phyloP scores from a whole-genome alignment of 2,329 filamentous ascomycete genomes.

The Cryphonectria parasitica region DNA sequence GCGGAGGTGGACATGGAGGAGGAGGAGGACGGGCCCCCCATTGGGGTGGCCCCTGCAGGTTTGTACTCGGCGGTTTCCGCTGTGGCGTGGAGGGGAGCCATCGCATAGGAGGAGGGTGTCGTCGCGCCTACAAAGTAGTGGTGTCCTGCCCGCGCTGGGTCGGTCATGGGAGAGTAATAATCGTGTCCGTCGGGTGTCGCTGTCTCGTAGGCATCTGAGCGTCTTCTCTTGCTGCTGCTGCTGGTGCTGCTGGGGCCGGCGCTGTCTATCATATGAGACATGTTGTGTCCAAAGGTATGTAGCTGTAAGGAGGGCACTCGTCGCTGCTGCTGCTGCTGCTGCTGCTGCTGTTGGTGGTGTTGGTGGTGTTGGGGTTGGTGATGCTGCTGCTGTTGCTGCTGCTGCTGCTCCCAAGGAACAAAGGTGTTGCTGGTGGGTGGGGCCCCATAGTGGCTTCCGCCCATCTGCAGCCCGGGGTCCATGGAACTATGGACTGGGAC shows the following conservation, averaged over 20 bases:
- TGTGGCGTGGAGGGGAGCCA: slow-evolving; percentile 19
- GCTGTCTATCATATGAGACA: slow-evolving; percentile 20
- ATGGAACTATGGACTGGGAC: slow-evolving; percentile 18
- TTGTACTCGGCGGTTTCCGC: slow-evolving; percentile 16
- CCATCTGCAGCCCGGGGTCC: slow-evolving; percentile 15
- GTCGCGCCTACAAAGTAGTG: slow-evolving; percentile 18
- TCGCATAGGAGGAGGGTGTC: slow-evolving; percentile 23
- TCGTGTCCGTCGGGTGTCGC: slow-evolving; percentile 15
- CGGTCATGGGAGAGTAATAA: slow-evolving; percentile 19
- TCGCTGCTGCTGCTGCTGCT: slow-evolving; percentile 8
- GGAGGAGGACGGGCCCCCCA: slow-evolving; percentile 17
- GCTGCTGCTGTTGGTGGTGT: slow-evolving; percentile 4
- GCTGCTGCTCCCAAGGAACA: slow-evolving; percentile 22
- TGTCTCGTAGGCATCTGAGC: slow-evolving; percentile 23
- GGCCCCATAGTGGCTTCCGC: slow-evolving; percentile 14
- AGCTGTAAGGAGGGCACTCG: slow-evolving; percentile 21
- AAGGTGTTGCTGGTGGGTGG: slow-evolving; percentile 7
- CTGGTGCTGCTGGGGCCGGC: background rate
- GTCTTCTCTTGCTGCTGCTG: slow-evolving; percentile 20
- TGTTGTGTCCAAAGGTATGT: slow-evolving; percentile 9
- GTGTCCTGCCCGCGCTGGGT: slow-evolving; percentile 15
- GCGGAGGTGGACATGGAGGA: slow-evolving; percentile 7
- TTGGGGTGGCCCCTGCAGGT: slow-evolving; percentile 18
- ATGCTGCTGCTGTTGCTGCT: background rate
- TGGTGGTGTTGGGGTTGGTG: too few relatives aligned